Base-by-base conservation (phyloP, 768 basidiomycete genomes). In the Boletellus ananas region DNA sequence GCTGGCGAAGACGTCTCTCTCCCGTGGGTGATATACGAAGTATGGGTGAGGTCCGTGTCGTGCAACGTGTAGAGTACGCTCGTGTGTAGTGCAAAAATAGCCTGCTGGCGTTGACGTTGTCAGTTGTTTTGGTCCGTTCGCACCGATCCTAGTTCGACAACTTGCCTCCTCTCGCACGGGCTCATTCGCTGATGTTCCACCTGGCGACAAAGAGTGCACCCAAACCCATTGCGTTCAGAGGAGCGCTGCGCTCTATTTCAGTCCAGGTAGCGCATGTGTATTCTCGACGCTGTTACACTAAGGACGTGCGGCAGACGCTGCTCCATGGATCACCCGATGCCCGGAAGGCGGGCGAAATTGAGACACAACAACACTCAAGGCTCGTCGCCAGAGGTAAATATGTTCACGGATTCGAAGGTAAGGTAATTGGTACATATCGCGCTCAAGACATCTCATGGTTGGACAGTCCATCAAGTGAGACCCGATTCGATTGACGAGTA, bases 291-390 rank as follows among this genome's bases (percentile, higher is more conserved):
- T 50, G 52, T 53, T 47, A 53, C 59, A 67, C 62, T 68, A 57
- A 60, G 49, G 59, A 42, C 56, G 49, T 53, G 60, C 45, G 44
- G 25, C 69, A 94, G 92, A 81, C 87, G 17, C 66, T 99, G 48
- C 73, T 99, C 50, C 94, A 98, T 69, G 96, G 96, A n/a, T 94
- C 91, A 27, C 84, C 84, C 40, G 85, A 93, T 62, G 94, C 94
- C 39, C 87, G 90, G 70, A 76, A 79, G 61, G 90, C 84, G 38
- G 89, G 92, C 35, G 88, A 90, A 43, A 70, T 81, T 34, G 85
- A 87, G 50, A 72, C 79, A 39, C 79, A 81, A 49, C 90, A 94
- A 62, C 94, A 98, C 66, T 94, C 91, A 2, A 79, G 83, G 59
- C 71, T 94, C 8, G 87, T 99, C 35, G 95, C 90, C 31, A 76